These are phyloP conservation scores for Gigaspora rosea DNA, from an alignment of 192 early-diverging fungal species.

Conservation along the genomic window DNA sequence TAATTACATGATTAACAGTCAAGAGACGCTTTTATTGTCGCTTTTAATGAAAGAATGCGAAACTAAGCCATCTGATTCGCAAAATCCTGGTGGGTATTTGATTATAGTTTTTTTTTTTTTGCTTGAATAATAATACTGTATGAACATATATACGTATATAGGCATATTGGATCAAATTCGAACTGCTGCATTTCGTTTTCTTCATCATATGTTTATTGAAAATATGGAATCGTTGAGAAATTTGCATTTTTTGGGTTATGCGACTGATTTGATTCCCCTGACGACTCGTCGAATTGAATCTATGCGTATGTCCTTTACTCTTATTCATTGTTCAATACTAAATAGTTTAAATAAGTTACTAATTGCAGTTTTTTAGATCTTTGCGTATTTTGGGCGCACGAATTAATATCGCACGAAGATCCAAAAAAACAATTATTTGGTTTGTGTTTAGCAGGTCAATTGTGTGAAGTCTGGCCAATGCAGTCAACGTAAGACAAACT, in stretches of 20 bases:
- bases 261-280: conserved; percentile 48
- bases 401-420: conserved; percentile 12
- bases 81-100: background rate
- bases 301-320: conserved; percentile 42
- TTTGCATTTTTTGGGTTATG: conserved; percentile 65
- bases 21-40: conserved; percentile 58
- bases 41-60: conserved; percentile 53
- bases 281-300: conserved; percentile 65
- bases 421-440: conserved; percentile 13
- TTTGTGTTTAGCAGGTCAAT: conserved; percentile 1
- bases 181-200: conserved; percentile 52
- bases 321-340: background rate
- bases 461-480: conserved; percentile 27
- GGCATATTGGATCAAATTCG: conserved; percentile 28
- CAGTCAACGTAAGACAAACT: conserved; percentile 3
- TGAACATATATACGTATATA: background rate
- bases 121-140: background rate
- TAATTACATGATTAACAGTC: conserved; percentile 52
- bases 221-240: conserved; percentile 55
- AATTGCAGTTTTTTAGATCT: background rate
- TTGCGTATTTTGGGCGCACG: conserved; percentile 1
- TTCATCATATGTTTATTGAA: conserved; percentile 64
- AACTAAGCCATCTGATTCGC: conserved; percentile 16
- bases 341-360: background rate
- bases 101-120: background rate